Conservation (phyloP, 108 stramenopile genomes). For the Conticribra guillardii region DNA sequence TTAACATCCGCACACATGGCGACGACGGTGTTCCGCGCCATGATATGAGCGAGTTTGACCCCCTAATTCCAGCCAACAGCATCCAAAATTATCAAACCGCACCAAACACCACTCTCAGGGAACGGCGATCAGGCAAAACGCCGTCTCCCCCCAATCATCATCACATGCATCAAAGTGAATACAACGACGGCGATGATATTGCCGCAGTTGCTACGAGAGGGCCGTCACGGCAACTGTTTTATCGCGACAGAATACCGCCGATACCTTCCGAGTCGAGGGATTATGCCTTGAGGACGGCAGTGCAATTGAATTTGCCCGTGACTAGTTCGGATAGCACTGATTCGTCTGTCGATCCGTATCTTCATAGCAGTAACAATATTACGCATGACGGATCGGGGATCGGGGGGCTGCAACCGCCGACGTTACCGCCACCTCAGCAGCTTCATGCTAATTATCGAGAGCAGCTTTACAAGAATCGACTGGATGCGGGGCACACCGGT, state of each 20-base stretch:
- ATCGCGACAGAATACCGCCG: constrained; percentile 28
- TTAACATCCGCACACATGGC: too few species aligned
- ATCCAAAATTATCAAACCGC: constrained; percentile 8
- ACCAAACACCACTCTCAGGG: constrained; percentile 14
- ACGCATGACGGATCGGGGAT: background rate
- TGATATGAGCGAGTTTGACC: constrained; percentile 21
- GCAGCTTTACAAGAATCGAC: constrained; percentile 25
- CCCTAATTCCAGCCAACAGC: constrained; percentile 17
- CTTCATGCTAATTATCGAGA: constrained; percentile 34
- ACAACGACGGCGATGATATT: background rate
- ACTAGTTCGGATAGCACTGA: constrained; percentile 28
- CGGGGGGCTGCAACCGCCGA: constrained; percentile 4
- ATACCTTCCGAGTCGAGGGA: constrained; percentile 30
- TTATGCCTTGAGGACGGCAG: background rate
- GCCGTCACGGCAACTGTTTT: constrained; percentile 41
- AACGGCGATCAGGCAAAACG: constrained; percentile 15
- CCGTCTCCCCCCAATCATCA: constrained; percentile 35
- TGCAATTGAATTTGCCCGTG: constrained; percentile 7
- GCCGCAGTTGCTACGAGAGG: constrained; percentile 22
- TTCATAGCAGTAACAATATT: background rate
- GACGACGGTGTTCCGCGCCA: background rate
- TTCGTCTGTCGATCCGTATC: constrained; percentile 3
- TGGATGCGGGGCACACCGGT: constrained; percentile 29
- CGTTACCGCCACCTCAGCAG: constrained; percentile 15
- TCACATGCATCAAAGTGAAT: constrained; percentile 9